Base-by-base conservation (phyloP, 345 rosid species). In the Syzygium oleosum region DNA sequence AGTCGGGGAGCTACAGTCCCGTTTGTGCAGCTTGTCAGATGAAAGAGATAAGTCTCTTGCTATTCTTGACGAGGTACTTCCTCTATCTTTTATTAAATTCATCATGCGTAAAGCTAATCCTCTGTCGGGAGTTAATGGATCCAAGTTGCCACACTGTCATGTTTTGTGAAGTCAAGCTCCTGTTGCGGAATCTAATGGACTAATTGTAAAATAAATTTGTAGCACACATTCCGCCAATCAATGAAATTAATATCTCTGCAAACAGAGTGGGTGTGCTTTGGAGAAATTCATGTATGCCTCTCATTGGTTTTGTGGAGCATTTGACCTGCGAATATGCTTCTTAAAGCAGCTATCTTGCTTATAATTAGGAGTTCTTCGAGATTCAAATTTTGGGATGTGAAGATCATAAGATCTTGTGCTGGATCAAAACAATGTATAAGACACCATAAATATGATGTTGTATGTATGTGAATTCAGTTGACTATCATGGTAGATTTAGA, bases 31-130 rank as follows among this genome's bases (percentile, higher is more conserved):
- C 91, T 91, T 98, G 89, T 91, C 98, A 29, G 97, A 95, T 88
- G 99, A 96, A 88, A 92, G 98, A 52, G 95, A 98, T 89, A 92
- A 90, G 38, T 94, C 98, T 87, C 94, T 97, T 52, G 90, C 97
- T 31, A 88, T 96, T 90, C 94, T 98, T 88, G 93, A 95, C 84
- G 96, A 98, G 98, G 99, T 94, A 68, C 21, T 85, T 16, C 53
- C 27, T 22, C 22, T 3, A 41, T 52, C 73, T 38, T 19, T 12
- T 38, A 38, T 73, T 73, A 73, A 38, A 73, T 38, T 73, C 80
- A 38, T 38, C 12, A 9, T 73, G 49, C 2, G 49, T 5, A 10
- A 38, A 73, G 19, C 49, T 38, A 73, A 38, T 73, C 83, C 38
- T 73, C 4, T 73, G 15, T 73, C 17, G 49, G 49, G 83, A 68